Evolutionary conservation across 768 basidiomycete genomes (phyloP), one percentile per base, ranked within the genome.

Genomic region (Russula griseocarnosa): DNA sequence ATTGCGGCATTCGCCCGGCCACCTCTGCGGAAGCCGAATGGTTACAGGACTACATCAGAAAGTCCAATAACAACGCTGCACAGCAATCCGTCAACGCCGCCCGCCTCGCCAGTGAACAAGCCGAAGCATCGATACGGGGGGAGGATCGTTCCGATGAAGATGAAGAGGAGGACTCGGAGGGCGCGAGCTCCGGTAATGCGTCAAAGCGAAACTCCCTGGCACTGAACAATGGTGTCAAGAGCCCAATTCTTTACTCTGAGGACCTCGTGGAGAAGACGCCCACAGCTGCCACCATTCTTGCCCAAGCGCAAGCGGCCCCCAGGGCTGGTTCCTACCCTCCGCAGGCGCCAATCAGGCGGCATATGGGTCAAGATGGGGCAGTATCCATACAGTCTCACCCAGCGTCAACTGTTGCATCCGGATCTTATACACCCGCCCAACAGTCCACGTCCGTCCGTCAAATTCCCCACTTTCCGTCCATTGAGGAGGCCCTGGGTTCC

Each of bases 1-100:
- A 94, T 82, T 94, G 92, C 78, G 92, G 92, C 69, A 94, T 94
- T 70, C 86, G 92, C 70, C 92, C 92, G 60, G 89, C 90, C n/a
- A 93, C 90, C 36, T 85, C 90, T 67, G 86, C 90, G 42, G 92
- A 94, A 78, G 90, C 90, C 67, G 92, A 94, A 76, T 94, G 90
- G 82, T 82, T 94, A 28, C 92, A 93, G 73, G 92, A 93, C 69
- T 94, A 92, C 75, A 90, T 93, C 68, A 89, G 90, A 70, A 92
- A 91, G 73, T 90, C 92, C 5, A 94, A 94, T 77, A 92, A 92
- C 73, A 87, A 81, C 69, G 87, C 91, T 8, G 88, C 84, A 8
- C 88, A 90, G 73, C 79, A 83, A 57, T 87, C 88, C 34, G 81
- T 86, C 67, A 89, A 87, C 67, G 86, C 87, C n/a, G 84, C 85